Conservation (phyloP, 2,329 filamentous ascomycete genomes). For the Berkeleyomyces basicola region DNA sequence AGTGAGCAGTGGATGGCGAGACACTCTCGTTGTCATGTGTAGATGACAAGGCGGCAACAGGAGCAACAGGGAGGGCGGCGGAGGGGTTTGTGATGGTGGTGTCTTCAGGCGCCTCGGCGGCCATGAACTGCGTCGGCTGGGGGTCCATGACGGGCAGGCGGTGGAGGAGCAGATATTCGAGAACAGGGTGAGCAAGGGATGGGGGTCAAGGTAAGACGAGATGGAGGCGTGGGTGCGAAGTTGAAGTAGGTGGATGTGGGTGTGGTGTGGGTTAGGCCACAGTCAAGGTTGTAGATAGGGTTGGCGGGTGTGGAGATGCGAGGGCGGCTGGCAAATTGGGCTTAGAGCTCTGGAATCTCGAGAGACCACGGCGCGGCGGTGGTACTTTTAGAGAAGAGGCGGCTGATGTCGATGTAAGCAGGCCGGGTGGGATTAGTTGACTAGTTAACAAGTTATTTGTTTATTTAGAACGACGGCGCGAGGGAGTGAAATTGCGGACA, state of each 20-base stretch:
- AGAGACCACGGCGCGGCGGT: too few species aligned
- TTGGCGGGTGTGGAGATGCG: too few species aligned
- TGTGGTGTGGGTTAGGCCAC: too few species aligned
- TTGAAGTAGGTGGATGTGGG: not conserved
- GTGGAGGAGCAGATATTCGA: not conserved
- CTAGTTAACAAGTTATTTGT: too few species aligned
- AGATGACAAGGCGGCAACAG: slow-evolving; percentile 2
- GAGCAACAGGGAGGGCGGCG: not conserved
- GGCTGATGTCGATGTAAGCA: too few species aligned
- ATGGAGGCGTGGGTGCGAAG: not conserved
- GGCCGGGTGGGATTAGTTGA: too few species aligned
- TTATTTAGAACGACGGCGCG: not conserved
- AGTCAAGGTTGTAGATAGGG: too few species aligned
- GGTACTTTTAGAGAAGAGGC: too few species aligned
- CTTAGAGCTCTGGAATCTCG: too few species aligned
- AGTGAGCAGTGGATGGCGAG: slow-evolving; percentile 15
- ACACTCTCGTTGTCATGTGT: not conserved
- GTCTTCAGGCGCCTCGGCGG: slow-evolving; percentile 9
- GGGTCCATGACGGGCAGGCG: slow-evolving; percentile 9
- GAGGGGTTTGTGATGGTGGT: not conserved
- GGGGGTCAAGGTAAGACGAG: not conserved
- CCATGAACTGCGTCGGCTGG: slow-evolving; percentile 8
- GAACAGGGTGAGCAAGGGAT: not conserved
- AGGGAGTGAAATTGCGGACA: not conserved
- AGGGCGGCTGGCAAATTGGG: too few species aligned